These are phyloP conservation scores for Starmera amethionina DNA, from an alignment of 805 yeast genomes.

Conservation along the genomic window DNA sequence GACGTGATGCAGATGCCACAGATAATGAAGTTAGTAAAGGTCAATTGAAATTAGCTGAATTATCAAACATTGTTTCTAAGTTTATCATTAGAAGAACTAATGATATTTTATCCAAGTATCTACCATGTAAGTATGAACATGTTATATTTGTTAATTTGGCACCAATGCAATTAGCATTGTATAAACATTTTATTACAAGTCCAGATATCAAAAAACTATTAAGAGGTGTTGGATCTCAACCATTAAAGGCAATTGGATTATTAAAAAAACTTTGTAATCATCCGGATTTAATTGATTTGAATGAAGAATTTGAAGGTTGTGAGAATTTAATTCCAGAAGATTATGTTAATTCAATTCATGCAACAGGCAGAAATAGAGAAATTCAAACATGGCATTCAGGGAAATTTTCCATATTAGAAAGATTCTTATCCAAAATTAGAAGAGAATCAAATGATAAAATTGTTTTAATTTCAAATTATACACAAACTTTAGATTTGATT, in stretches of 20 bases:
- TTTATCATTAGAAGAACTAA: conserved; percentile 93
- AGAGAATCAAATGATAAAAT: conserved; percentile 88
- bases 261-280: conserved; percentile 90
- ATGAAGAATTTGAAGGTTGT: conserved; percentile 69
- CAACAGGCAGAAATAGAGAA: conserved; percentile 53
- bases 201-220: conserved; percentile 63
- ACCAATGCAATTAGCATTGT: conserved; percentile 64
- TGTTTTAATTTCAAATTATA: conserved; percentile 88
- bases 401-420: conserved; percentile 72
- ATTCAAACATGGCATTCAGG: conserved; percentile 80
- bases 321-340: conserved; percentile 64
- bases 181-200: conserved; percentile 66
- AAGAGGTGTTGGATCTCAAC: conserved; percentile 67
- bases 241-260: conserved; percentile 81
- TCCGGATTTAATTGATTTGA: conserved; percentile 74
- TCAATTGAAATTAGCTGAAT: conserved; percentile 54
- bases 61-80: conserved; percentile 70
- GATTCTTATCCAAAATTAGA: conserved; percentile 71
- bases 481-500: conserved; percentile 86
- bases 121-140: conserved; percentile 94
- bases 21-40: conserved; percentile 69
- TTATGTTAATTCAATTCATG: conserved; percentile 36
- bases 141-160: conserved; percentile 86
- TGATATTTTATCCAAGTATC: conserved; percentile 85
- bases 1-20: conserved; percentile 84